phyloP scores from a whole-genome alignment of 2,329 filamentous ascomycete genomes.

The Blastomyces parvus region DNA sequence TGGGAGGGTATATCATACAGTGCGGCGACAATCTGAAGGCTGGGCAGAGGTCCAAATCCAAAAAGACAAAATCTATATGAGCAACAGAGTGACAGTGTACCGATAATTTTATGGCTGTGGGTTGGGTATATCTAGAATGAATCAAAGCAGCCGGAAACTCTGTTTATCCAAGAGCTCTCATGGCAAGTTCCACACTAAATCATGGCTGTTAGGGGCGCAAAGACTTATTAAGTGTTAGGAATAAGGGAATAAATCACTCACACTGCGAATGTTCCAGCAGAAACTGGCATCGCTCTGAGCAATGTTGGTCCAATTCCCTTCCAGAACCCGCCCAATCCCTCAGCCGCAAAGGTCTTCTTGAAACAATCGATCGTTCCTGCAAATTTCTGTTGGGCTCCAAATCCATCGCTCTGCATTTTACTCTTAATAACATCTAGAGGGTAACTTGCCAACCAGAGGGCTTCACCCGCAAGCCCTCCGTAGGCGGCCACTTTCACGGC shows the following conservation, averaged over 20 bases:
- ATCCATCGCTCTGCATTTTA: conserved; percentile 98
- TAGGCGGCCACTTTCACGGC: conserved; percentile 83
- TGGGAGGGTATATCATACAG: neutral
- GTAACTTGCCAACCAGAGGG: conserved; percentile 85
- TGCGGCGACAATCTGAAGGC: neutral
- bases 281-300: conserved; percentile 92
- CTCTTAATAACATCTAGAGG: conserved; percentile 97
- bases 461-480: conserved; percentile 87
- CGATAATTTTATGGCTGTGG: too few relatives aligned
- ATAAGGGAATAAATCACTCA: conserved; percentile 24
- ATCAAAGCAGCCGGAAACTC: neutral
- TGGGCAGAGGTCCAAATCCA: neutral
- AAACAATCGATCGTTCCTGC: conserved; percentile 83
- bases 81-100: neutral
- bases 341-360: conserved; percentile 63
- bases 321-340: conserved; percentile 83
- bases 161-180: conserved; percentile 37
- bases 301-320: conserved; percentile 85
- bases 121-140: neutral
- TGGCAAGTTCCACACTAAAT: conserved; percentile 38
- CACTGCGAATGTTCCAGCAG: conserved; percentile 92
- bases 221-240: neutral
- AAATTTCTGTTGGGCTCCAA: conserved; percentile 63
- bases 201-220: conserved; percentile 13
- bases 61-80: neutral